Percentiles rank a stretch among this genome's conserved stretches.
phyloP scores from a whole-genome alignment of 345 rosid genomes.

The Trapa incisa region DNA sequence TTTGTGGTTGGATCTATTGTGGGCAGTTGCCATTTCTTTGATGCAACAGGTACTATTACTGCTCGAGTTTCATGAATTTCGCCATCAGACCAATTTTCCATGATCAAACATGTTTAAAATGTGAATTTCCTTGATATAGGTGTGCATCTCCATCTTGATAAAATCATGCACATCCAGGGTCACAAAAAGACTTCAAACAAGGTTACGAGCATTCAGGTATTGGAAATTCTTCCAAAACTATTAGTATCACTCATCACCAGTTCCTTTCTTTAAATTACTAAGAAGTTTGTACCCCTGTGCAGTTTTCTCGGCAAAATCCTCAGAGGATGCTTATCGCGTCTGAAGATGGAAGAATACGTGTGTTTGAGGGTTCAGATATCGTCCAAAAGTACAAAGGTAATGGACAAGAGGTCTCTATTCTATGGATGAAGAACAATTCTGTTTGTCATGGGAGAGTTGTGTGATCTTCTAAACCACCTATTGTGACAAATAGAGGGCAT shows the following conservation, averaged over 20 bases:
- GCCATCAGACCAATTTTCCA: not conserved
- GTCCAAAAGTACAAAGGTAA: slow-evolving; percentile 63
- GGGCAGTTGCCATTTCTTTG: slow-evolving; percentile 65
- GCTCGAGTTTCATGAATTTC: not conserved
- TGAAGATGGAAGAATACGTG: slow-evolving; percentile 61
- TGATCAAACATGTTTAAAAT: not conserved
- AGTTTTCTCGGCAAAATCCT: slow-evolving; percentile 44
- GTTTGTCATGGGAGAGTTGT: no score
- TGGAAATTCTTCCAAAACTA: not conserved
- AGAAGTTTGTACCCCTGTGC: slow-evolving; percentile 11
- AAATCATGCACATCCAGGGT: slow-evolving; percentile 31
- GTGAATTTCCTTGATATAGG: slow-evolving; percentile 18
- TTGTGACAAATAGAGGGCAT: no score
- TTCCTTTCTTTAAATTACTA: not conserved
- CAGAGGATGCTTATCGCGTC: slow-evolving; percentile 55
- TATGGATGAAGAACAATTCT: no score
- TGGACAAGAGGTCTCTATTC: no score
- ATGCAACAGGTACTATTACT: slow-evolving; percentile 27
- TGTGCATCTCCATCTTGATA: slow-evolving; percentile 34
- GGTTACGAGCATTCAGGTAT: slow-evolving; percentile 68
- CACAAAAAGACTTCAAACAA: slow-evolving; percentile 36
- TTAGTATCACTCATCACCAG: not conserved
- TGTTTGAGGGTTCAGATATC: slow-evolving; percentile 45
- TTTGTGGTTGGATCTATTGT: slow-evolving; percentile 54
- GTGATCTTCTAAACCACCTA: no score